These are phyloP conservation scores for Parietichytrium sp. DNA, from an alignment of 108 stramenopile genomes.

Conservation along the genomic window DNA sequence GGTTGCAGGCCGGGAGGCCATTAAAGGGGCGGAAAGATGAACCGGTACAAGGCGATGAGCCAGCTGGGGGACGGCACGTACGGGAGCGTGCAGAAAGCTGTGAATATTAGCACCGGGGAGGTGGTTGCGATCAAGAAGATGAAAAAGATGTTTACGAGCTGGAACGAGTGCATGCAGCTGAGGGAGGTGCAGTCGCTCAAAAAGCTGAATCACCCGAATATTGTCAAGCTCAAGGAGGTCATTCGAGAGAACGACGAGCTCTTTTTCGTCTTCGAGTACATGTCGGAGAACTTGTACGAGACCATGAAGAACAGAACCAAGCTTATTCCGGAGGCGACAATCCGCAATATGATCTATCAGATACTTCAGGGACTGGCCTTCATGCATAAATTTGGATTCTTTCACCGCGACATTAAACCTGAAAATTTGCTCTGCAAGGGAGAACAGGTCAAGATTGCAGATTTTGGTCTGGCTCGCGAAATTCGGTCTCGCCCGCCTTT, in stretches of 20 bases:
- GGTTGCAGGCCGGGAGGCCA: no score
- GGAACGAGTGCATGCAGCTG: conserved; percentile 78
- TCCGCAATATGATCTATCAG: conserved; percentile 79
- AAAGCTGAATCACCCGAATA: conserved; percentile 73
- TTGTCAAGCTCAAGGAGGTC: conserved; percentile 83
- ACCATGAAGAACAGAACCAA: conserved; percentile 61
- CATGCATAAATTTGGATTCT: conserved; percentile 81
- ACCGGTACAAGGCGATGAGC: conserved; percentile 79
- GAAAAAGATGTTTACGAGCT: conserved; percentile 72
- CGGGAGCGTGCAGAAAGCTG: conserved; percentile 79
- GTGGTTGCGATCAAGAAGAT: conserved; percentile 69
- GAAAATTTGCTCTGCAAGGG: conserved; percentile 86
- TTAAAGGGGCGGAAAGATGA: conserved; percentile 69
- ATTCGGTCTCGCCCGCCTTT: conserved; percentile 65
- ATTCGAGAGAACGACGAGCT: conserved; percentile 83
- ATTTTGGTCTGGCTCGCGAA: conserved; percentile 85
- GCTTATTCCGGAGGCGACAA: conserved; percentile 58
- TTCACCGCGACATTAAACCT: conserved; percentile 91
- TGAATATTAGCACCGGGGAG: conserved; percentile 65
- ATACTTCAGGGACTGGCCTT: conserved; percentile 77
- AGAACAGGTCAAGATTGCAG: conserved; percentile 78
- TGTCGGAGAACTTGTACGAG: conserved; percentile 91
- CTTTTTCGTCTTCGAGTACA: conserved; percentile 92
- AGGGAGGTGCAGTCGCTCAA: conserved; percentile 81
- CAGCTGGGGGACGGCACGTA: conserved; percentile 91